A percentile compares a stretch with the other conserved stretches of the same genome.
Evolutionary conservation across 352 stramenopile genomes (phyloP).

Genomic region (Pythium plurisporium): DNA sequence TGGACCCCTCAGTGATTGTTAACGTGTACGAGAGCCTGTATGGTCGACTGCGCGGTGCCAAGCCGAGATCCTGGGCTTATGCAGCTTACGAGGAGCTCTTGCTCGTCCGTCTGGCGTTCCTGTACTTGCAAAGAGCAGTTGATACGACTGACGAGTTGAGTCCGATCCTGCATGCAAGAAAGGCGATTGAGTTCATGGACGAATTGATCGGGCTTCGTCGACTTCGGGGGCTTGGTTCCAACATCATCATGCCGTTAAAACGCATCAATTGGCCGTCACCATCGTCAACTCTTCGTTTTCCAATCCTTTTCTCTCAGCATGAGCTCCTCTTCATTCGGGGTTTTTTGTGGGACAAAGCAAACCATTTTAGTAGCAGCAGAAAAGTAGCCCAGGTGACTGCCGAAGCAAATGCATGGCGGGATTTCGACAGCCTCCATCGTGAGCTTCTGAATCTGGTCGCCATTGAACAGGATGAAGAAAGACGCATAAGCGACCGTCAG

Average conservation of each 20-base stretch:
- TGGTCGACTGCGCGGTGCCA: conserved; percentile 35
- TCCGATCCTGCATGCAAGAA: background rate
- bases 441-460: conserved; percentile 31
- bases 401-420: conserved; percentile 31
- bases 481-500: background rate
- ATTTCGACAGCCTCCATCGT: conserved; percentile 42
- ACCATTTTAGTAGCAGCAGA: background rate
- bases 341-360: conserved; percentile 11
- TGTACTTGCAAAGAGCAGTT: conserved; percentile 34
- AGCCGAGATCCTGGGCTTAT: conserved; percentile 27
- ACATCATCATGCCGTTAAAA: background rate
- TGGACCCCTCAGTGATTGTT: conserved; percentile 19
- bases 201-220: conserved; percentile 14
- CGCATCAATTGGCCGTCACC: conserved; percentile 15
- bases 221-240: conserved; percentile 2
- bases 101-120: conserved; percentile 44
- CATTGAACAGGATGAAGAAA: conserved; percentile 3
- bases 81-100: conserved; percentile 48
- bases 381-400: conserved; percentile 17
- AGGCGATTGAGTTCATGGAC: conserved; percentile 14
- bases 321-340: conserved; percentile 20
- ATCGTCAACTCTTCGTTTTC: conserved; percentile 4
- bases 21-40: conserved; percentile 58
- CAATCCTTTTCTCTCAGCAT: conserved; percentile 5
- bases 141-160: background rate